Evolutionary conservation across 345 rosid species (phyloP).

Genomic region (Eucalyptus regnans): DNA sequence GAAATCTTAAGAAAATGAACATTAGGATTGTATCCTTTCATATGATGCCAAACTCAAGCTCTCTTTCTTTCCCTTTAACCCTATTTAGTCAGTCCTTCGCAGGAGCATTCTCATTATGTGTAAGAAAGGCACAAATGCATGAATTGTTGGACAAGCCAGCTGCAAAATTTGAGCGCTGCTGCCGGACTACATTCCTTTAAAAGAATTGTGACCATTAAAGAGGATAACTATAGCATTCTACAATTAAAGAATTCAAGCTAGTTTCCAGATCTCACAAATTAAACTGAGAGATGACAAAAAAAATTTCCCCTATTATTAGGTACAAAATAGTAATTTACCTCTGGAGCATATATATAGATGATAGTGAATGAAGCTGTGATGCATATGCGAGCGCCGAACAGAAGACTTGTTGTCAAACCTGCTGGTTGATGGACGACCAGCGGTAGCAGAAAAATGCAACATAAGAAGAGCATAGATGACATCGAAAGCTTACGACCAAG

Average conservation of each 20-base stretch:
- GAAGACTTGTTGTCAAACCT: conserved; percentile 51
- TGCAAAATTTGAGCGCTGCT: background rate
- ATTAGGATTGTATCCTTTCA: background rate
- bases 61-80: background rate
- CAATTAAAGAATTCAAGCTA: background rate
- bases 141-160: background rate
- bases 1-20: background rate
- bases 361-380: conserved; percentile 68
- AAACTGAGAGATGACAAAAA: background rate
- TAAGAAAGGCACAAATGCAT: background rate
- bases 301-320: background rate
- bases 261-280: background rate
- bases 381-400: conserved; percentile 83
- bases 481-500: conserved; percentile 77
- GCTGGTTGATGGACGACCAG: conserved; percentile 49
- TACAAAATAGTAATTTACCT: conserved; percentile 23
- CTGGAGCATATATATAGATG: conserved; percentile 79
- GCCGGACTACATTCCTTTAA: background rate
- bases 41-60: background rate
- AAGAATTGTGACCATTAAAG: background rate
- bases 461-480: conserved; percentile 63
- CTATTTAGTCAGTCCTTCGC: background rate
- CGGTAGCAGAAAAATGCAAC: conserved; percentile 71
- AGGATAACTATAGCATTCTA: background rate
- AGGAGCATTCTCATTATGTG: background rate